A percentile compares a stretch with the other conserved stretches of the same genome.
Conservation (phyloP, 805 yeast genomes). For the Barnettozyma wickerhamii region DNA sequence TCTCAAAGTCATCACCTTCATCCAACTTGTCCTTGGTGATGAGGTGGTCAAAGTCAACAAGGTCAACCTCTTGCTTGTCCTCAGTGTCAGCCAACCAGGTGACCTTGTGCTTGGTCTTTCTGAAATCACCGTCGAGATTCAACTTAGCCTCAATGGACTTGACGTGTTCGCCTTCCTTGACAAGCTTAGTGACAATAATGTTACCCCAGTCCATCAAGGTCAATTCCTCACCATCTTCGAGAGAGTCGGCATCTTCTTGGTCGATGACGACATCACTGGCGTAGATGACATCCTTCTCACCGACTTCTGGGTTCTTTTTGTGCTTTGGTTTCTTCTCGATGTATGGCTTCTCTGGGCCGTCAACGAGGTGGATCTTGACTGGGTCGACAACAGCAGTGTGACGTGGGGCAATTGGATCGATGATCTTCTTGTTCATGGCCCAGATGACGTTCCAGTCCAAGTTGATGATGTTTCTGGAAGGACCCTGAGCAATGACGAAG, state of each 20-base stretch:
- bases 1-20: conserved; percentile 91
- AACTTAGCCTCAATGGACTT: conserved; percentile 68
- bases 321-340: conserved; percentile 83
- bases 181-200: conserved; percentile 68
- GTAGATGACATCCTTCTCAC: conserved; percentile 73
- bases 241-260: conserved; percentile 76
- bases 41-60: conserved; percentile 90
- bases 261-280: conserved; percentile 66
- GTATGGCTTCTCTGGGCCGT: conserved; percentile 61
- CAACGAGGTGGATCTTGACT: conserved; percentile 62
- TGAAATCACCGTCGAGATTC: conserved; percentile 94
- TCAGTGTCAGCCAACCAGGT: conserved; percentile 90
- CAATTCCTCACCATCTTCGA: conserved; percentile 82
- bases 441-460: conserved; percentile 97
- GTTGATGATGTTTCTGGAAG: conserved; percentile 94
- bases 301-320: conserved; percentile 87
- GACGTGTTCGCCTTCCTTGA: conserved; percentile 55
- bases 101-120: conserved; percentile 89
- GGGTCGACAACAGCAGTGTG: conserved; percentile 79
- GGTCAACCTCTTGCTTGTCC: conserved; percentile 67
- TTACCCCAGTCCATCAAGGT: conserved; percentile 99
- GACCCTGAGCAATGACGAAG: conserved; percentile 94
- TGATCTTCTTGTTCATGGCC: conserved; percentile 96
- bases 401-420: conserved; percentile 97
- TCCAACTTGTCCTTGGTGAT: conserved; percentile 93